Base-by-base conservation (phyloP, 768 basidiomycete genomes). In the Tulasnella sp. region DNA sequence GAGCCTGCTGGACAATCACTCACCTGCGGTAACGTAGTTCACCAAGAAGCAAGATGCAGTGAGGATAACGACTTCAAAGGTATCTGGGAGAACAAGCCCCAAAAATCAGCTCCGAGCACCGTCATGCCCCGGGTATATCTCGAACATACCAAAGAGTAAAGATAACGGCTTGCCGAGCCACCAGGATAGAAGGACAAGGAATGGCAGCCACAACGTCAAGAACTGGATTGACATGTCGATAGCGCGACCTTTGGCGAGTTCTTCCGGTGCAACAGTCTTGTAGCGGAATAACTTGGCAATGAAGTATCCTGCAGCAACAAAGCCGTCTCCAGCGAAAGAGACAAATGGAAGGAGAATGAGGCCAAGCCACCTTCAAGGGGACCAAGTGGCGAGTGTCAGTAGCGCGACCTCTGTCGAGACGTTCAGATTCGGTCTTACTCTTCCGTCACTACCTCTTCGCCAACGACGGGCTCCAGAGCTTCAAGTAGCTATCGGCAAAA, bases 211-310 rank as follows among this genome's bases (percentile, higher is more conserved):
- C 82, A 91, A 91, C 14, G 92, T 84, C 25, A 86, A 86, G 81
- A 93, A 93, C 79, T 93, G 91, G 75, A 93, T 91, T 79, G 89
- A 90, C 67, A 93, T 85, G 80, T 93, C 92, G 76, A 93, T 93
- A 4, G 91, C 89, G 36, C 89, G 86, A 0, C 86, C 90, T 80
- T 88, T 88, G 0, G 91, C 91, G 25, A 91, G 83, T n/a, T 86
- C 85, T 6, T 85, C 83, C 1, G 90, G 90, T 0, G 83, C 83
- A 3, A 83, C 81, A 19, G 68, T 45, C 52, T 82, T 81, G 38
- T 39, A 39, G 37, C 42, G 69, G 78, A 86, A 81, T 49, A 83
- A 68, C 54, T 84, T 85, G 31, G 85, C 86, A 34, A 87, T 37
- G 82, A 90, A 91, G 82, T 87, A 90, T 19, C 86, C 83, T 31